Percentiles rank a stretch among this genome's conserved stretches.
These are phyloP conservation scores for Gossypium australe DNA, from an alignment of 345 rosid species.

Conservation along the genomic window DNA sequence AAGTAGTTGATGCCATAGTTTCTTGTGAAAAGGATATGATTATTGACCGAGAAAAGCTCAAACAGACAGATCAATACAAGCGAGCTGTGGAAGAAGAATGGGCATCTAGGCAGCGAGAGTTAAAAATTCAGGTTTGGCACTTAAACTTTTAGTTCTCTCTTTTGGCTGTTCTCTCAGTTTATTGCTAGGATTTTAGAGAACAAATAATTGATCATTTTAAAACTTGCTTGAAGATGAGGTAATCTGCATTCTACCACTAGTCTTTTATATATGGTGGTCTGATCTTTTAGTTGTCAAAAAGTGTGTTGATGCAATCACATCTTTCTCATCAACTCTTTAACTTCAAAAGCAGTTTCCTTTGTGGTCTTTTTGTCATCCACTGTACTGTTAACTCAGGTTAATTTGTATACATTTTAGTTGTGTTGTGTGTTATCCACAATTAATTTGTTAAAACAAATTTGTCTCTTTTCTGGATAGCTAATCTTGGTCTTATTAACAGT, in stretches of 20 bases:
- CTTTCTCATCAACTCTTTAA: background rate
- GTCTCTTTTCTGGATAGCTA: background rate
- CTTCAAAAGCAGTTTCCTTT: background rate
- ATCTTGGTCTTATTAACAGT: background rate
- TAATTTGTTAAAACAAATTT: background rate
- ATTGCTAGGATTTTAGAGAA: slow-evolving; percentile 4
- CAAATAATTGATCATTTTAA: background rate
- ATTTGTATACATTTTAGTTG: background rate
- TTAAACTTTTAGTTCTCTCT: background rate
- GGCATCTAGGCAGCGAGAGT: slow-evolving; percentile 70
- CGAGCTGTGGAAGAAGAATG: slow-evolving; percentile 84
- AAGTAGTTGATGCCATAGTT: slow-evolving; percentile 17
- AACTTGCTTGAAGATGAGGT: background rate
- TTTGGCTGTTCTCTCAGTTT: background rate
- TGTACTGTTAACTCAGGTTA: background rate
- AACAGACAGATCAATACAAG: slow-evolving; percentile 86
- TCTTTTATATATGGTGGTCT: background rate
- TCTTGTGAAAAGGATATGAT: slow-evolving; percentile 38
- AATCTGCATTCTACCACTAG: background rate
- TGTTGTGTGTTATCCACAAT: background rate
- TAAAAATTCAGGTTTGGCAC: slow-evolving; percentile 63
- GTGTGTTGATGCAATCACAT: background rate
- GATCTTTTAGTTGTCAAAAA: background rate
- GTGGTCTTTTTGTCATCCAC: background rate
- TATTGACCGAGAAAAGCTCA: slow-evolving; percentile 68